Conservation (phyloP, 208 protist genomes). For the Leishmania turanica region DNA sequence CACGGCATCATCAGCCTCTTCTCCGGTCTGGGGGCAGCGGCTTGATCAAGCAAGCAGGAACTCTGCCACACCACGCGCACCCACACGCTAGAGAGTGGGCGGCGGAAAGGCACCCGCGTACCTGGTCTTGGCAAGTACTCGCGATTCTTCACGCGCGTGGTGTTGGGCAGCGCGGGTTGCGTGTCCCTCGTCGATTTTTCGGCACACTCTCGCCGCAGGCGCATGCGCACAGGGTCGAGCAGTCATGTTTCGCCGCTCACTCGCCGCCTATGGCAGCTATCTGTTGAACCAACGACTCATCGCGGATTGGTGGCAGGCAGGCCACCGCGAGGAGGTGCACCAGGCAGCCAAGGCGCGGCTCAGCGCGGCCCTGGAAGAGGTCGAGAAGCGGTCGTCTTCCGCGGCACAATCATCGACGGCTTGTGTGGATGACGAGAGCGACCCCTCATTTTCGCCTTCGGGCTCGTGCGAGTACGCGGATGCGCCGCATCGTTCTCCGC, state of each 20-base stretch:
- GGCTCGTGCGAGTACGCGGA: not conserved
- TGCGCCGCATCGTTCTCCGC: not conserved
- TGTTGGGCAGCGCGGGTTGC: not conserved
- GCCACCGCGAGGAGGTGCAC: conserved; percentile 73
- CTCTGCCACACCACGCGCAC: not conserved
- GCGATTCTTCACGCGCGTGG: not conserved
- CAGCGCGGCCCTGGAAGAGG: conserved; percentile 28
- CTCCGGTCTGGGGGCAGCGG: not conserved
- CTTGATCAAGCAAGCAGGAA: not conserved
- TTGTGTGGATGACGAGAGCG: not conserved
- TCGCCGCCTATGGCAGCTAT: conserved; percentile 40
- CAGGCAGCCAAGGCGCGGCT: conserved; percentile 51
- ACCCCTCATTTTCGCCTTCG: not conserved
- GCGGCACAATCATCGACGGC: not conserved
- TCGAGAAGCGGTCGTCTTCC: not conserved
- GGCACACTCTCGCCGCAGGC: too few species aligned
- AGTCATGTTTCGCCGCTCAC: conserved; percentile 35
- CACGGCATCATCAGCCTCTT: not conserved
- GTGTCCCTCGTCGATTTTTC: not conserved
- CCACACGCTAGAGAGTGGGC: not conserved
- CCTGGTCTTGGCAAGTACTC: not conserved
- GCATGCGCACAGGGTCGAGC: too few species aligned
- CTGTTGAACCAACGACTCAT: conserved; percentile 67
- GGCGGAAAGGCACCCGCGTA: not conserved
- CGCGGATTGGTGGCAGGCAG: conserved; percentile 84